These are phyloP conservation scores for Penicillium goetzii DNA, from an alignment of 495 filamentous ascomycete genomes.

Conservation along the genomic window DNA sequence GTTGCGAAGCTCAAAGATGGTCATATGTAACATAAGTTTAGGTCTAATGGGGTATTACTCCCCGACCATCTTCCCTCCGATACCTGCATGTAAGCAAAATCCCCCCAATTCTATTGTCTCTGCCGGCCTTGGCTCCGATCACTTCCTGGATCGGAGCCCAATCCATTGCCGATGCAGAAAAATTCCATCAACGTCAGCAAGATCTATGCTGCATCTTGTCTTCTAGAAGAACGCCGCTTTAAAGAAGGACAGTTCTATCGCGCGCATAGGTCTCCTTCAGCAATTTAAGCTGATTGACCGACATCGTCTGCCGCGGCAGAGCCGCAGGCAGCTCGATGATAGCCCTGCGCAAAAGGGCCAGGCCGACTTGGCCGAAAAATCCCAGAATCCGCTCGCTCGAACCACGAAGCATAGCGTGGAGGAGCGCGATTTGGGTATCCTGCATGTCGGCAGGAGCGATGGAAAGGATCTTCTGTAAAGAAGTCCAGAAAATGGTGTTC, in stretches of 20 bases:
- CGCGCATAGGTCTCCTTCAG: conserved; percentile 60
- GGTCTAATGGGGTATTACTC: no score
- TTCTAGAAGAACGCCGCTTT: conserved; percentile 17
- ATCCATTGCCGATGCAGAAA: no score
- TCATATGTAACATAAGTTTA: no score
- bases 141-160: no score
- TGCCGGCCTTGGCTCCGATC: no score
- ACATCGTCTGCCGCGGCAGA: conserved; percentile 52
- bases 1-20: no score
- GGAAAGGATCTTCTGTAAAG: conserved; percentile 72
- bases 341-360: conserved; percentile 64
- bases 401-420: conserved; percentile 75
- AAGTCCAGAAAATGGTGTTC: conserved; percentile 76
- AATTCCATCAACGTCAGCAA: no score
- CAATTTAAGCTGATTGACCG: conserved; percentile 60
- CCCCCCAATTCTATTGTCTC: no score
- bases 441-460: conserved; percentile 67
- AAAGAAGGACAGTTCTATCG: conserved; percentile 60
- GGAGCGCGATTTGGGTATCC: conserved; percentile 75
- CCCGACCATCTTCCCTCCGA: no score
- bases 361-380: conserved; percentile 74
- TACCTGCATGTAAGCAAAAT: no score
- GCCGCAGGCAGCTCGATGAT: conserved; percentile 69
- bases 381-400: conserved; percentile 71
- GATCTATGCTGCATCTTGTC: no score